Percentiles rank a stretch among this genome's conserved stretches.
phyloP scores from a whole-genome alignment of 2,329 filamentous ascomycete species.

The Helminthosporium solani region DNA sequence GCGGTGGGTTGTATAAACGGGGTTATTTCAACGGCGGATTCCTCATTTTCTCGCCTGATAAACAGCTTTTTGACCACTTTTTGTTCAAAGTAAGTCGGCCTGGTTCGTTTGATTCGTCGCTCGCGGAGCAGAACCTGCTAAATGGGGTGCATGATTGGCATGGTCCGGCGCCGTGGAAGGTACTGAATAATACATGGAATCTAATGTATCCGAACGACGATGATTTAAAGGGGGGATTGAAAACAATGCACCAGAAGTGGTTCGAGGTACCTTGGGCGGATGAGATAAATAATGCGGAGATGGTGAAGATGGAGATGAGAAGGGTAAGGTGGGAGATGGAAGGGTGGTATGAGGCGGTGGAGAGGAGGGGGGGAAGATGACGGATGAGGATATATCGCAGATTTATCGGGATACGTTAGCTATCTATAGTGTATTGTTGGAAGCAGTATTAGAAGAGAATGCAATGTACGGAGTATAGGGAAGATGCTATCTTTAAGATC shows the following conservation, averaged over 20 bases:
- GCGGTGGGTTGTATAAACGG: background rate
- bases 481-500: too few relatives aligned
- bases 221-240: conserved; percentile 33
- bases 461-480: too few relatives aligned
- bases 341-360: conserved; percentile 5
- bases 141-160: conserved; percentile 46
- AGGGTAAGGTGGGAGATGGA: conserved; percentile 3
- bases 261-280: conserved; percentile 17
- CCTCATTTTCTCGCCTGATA: conserved; percentile 42
- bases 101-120: conserved; percentile 39
- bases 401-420: too few relatives aligned
- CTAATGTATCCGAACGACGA: conserved; percentile 35
- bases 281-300: background rate
- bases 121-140: conserved; percentile 45
- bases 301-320: background rate
- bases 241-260: conserved; percentile 42
- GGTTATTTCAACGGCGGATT: conserved; percentile 44
- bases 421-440: too few relatives aligned
- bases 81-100: conserved; percentile 33
- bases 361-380: background rate
- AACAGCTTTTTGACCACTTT: conserved; percentile 38
- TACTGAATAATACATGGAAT: conserved; percentile 41
- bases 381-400: too few relatives aligned
- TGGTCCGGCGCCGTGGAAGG: conserved; percentile 46
- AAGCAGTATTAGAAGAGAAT: too few relatives aligned